Base-by-base conservation (phyloP, 768 basidiomycete genomes). In the Mycena vitilis region DNA sequence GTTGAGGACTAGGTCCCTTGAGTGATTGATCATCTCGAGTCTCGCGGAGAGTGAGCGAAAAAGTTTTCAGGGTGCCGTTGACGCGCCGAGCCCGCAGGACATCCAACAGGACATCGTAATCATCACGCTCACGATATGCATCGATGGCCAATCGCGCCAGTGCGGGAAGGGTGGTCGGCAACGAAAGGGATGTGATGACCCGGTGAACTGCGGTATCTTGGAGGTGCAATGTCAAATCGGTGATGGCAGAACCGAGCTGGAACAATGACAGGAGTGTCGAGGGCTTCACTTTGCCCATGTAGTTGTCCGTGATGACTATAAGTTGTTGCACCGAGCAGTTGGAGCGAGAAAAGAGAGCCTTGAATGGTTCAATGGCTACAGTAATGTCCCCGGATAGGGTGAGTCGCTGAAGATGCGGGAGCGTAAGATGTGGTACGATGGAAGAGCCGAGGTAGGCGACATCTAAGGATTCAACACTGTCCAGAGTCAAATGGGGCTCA, bases 321-420 rank as follows among this genome's bases (percentile, higher is more conserved):
- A 62, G 60, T 4, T 13, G 8, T 30, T 53, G 63, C 36, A 63
- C 25, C 44, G 23, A 23, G 25, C 53, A 64, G 25, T 18, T 6
- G 13, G 63, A 64, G 11, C 63, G 63, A 1, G 54, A 36, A 13
- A 51, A 22, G 10, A 64, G 36, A 16, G 54, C 36, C 10, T 34
- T 54, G 22, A 49, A 6, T 2, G 16, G 52, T 40, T 30, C 63
- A 7, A 40, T 25, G 5, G 23, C 20, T 18, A 22, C 12, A 20
- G 9, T 2, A 8, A 51, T 30, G 4, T 38, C 15, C 55, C 30
- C 18, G 13, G 54, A 40, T 20, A 56, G 11, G 4, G 34, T 48
- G 22, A 64, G 55, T 7, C 49, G 45, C 2, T 37, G 63, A 6
- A 64, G 47, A 23, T 6, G 23, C 7, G 63, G 63, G 16, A 64